Evolutionary conservation across 768 basidiomycete genomes (phyloP).

Genomic region (Phaeotremella skinneri): DNA sequence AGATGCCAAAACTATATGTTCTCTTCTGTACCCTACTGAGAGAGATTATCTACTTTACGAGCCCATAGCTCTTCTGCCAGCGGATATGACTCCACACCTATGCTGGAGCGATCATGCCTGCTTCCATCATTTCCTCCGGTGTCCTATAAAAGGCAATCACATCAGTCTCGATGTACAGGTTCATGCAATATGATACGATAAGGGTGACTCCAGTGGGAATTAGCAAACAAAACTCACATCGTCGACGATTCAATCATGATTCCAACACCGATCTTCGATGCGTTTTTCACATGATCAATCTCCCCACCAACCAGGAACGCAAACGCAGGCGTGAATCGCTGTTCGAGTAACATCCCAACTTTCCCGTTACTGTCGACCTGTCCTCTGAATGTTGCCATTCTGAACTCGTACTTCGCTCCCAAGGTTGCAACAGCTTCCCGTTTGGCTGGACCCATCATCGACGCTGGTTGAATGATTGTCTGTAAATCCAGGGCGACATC

Average conservation of each 20-base stretch:
- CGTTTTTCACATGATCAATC: constrained; percentile 98
- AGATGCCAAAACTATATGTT: too few relatives aligned
- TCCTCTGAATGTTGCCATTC: constrained; percentile 88
- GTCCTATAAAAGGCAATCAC: constrained; percentile 18
- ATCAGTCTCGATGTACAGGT: too few relatives aligned
- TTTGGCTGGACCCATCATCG: constrained; percentile 59
- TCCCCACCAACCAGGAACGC: constrained; percentile 92
- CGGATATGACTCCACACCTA: too few relatives aligned
- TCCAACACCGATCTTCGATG: constrained; percentile 91
- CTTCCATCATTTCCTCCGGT: constrained; percentile 47
- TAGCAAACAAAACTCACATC: constrained; percentile 31
- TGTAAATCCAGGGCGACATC: constrained; percentile 95
- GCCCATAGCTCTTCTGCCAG: too few relatives aligned
- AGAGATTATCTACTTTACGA: too few relatives aligned
- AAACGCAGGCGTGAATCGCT: constrained; percentile 91
- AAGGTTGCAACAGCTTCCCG: constrained; percentile 89
- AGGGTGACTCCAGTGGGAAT: constrained; percentile 5
- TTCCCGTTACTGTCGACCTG: constrained; percentile 94
- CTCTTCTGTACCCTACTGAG: not conserved
- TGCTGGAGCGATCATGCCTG: constrained; percentile 44
- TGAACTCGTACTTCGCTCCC: constrained; percentile 94
- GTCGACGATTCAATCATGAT: constrained; percentile 82
- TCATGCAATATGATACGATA: too few relatives aligned
- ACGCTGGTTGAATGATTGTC: constrained; percentile 62
- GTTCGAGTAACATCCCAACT: constrained; percentile 89